Conservation (phyloP, 495 filamentous ascomycete species). For the Lophium mytilinum region DNA sequence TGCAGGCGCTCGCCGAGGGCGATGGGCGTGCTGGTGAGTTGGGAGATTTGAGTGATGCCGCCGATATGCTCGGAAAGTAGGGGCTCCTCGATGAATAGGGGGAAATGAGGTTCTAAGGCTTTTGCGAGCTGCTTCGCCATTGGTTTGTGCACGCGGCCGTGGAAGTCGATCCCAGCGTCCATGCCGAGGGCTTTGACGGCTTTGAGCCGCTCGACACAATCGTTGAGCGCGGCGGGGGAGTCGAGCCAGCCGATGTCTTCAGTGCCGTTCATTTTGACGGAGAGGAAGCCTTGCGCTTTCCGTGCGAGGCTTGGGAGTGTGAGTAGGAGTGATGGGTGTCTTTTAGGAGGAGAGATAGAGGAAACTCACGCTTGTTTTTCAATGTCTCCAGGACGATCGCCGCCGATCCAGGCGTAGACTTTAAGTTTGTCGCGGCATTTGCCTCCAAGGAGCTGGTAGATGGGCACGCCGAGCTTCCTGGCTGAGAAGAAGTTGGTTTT, state of each 20-base stretch:
- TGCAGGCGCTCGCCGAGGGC: conserved; percentile 71
- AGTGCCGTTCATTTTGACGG: conserved; percentile 77
- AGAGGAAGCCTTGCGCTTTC: conserved; percentile 60
- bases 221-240: conserved; percentile 55
- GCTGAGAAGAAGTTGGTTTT: conserved; percentile 5
- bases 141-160: conserved; percentile 69
- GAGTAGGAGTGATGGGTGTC: neutral
- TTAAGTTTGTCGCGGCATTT: conserved; percentile 65
- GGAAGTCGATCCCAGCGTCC: conserved; percentile 69
- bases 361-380: conserved; percentile 49
- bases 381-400: conserved; percentile 68
- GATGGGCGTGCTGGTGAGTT: conserved; percentile 57
- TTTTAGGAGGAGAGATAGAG: no score
- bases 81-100: conserved; percentile 77
- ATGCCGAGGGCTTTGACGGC: conserved; percentile 61
- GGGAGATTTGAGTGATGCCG: conserved; percentile 57
- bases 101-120: conserved; percentile 58
- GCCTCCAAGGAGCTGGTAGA: conserved; percentile 68
- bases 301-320: conserved; percentile 41
- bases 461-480: conserved; percentile 54
- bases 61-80: conserved; percentile 64
- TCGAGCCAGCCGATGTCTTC: conserved; percentile 75
- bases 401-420: conserved; percentile 85
- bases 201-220: conserved; percentile 59
- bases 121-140: conserved; percentile 72